These are phyloP conservation scores for Annulohypoxylon truncatum DNA, from an alignment of 2,329 filamentous ascomycete species.

Conservation along the genomic window DNA sequence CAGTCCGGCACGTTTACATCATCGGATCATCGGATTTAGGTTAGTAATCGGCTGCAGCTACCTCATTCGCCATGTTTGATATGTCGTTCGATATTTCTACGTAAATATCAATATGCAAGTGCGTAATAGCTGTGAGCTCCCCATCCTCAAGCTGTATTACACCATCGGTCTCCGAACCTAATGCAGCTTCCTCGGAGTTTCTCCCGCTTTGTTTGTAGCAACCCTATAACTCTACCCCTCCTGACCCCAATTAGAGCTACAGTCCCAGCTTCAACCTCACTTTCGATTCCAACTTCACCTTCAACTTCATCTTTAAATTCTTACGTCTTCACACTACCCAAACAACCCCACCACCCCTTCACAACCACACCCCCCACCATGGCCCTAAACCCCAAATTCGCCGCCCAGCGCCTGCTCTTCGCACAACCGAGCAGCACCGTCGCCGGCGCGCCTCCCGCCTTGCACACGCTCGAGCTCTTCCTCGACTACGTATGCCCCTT, in stretches of 20 bases:
- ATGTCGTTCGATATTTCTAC: background rate
- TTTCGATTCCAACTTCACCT: background rate
- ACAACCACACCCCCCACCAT: constrained; percentile 57
- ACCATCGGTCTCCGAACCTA: constrained; percentile 35
- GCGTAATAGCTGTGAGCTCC: background rate
- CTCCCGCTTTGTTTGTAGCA: constrained; percentile 22
- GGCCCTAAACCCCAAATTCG: constrained; percentile 82
- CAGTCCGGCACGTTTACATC: background rate
- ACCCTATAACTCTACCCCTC: background rate
- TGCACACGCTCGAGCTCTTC: constrained; percentile 73
- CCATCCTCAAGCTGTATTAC: constrained; percentile 4
- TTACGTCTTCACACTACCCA: background rate
- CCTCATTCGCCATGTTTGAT: background rate
- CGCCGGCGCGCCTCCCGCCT: constrained; percentile 55
- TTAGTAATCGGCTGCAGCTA: background rate
- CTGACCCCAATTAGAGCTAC: background rate
- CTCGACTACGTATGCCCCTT: constrained; percentile 92
- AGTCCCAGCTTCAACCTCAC: background rate
- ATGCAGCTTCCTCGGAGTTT: constrained; percentile 38
- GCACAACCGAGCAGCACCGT: constrained; percentile 51
- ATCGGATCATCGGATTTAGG: background rate
- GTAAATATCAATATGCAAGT: background rate
- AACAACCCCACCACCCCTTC: constrained; percentile 6
- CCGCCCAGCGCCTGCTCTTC: constrained; percentile 74
- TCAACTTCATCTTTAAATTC: background rate